These are phyloP conservation scores for Cladosporium sp. DNA, from an alignment of 2,329 filamentous ascomycete species.

Conservation along the genomic window DNA sequence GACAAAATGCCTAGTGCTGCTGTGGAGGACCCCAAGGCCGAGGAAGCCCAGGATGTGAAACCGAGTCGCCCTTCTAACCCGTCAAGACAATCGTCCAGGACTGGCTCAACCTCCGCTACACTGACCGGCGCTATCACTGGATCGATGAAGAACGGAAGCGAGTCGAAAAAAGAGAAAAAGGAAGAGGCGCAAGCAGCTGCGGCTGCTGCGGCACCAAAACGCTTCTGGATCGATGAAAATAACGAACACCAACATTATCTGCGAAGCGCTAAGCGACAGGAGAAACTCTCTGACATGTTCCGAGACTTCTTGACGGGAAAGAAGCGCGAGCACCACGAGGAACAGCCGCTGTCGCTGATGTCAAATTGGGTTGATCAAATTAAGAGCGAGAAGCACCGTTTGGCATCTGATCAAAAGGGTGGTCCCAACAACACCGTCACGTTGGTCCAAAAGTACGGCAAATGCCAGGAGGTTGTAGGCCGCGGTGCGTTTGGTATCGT, in stretches of 20 bases:
- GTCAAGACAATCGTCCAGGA: constrained; percentile 34
- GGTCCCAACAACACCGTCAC: constrained; percentile 73
- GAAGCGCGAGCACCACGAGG: constrained; percentile 70
- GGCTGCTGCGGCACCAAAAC: constrained; percentile 30
- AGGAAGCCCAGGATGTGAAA: constrained; percentile 20
- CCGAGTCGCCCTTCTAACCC: constrained; percentile 29
- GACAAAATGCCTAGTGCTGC: constrained; percentile 33
- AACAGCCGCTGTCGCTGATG: constrained; percentile 86
- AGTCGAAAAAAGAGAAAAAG: constrained; percentile 35
- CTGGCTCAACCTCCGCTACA: constrained; percentile 25
- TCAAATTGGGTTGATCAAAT: constrained; percentile 95
- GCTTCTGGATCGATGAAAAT: constrained; percentile 61
- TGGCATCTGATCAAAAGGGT: constrained; percentile 73
- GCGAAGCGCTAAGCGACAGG: constrained; percentile 85
- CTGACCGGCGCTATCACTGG: constrained; percentile 16
- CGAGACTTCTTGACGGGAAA: constrained; percentile 78
- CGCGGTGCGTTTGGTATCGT: constrained; percentile 97
- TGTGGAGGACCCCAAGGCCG: constrained; percentile 28
- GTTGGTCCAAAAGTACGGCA: constrained; percentile 94
- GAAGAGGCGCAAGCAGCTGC: constrained; percentile 24
- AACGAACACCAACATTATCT: constrained; percentile 85
- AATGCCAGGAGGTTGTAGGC: constrained; percentile 95
- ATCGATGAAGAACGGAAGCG: constrained; percentile 27
- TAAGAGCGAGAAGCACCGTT: constrained; percentile 78
- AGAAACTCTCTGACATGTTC: constrained; percentile 92